Percentiles rank a stretch among this genome's conserved stretches.
Conservation (phyloP, 352 stramenopile genomes). For the Phytophthora hibernalis region DNA sequence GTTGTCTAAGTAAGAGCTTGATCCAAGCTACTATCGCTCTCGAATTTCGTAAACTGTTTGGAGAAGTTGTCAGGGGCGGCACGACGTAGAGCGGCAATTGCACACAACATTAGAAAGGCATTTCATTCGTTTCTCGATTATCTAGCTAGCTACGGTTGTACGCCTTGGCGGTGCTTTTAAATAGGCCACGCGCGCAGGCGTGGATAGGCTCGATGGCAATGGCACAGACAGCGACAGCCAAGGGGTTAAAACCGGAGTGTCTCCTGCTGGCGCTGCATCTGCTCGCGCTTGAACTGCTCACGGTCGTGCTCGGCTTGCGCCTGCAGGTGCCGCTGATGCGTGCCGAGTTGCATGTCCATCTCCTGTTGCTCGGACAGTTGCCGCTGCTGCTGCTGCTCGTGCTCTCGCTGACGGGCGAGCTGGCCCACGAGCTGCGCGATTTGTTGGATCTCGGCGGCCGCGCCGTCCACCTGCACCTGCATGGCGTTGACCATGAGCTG, state of each 20-base stretch:
- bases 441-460: constrained; percentile 36
- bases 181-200: no score
- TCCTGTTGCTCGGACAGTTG: constrained; percentile 24
- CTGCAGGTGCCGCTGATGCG: constrained; percentile 21
- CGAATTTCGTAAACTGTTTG: no score
- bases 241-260: constrained; percentile 2
- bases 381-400: constrained; percentile 9
- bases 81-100: no score
- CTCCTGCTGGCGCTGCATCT: constrained; percentile 11
- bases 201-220: neutral
- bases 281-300: constrained; percentile 25
- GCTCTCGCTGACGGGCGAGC: constrained; percentile 24
- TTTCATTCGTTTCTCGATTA: neutral
- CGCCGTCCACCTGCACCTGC: constrained; percentile 38
- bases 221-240: constrained; percentile 1
- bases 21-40: no score
- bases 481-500: constrained; percentile 39
- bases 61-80: no score
- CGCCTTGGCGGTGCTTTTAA: neutral
- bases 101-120: no score
- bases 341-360: constrained; percentile 30
- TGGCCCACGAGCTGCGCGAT: constrained; percentile 39
- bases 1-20: no score
- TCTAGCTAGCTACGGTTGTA: neutral
- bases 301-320: constrained; percentile 26